Evolutionary conservation across 176 grass and related monocot species (phyloP), one percentile per base, ranked within the genome.

Genomic region (Bolboschoenus planiculmis): DNA sequence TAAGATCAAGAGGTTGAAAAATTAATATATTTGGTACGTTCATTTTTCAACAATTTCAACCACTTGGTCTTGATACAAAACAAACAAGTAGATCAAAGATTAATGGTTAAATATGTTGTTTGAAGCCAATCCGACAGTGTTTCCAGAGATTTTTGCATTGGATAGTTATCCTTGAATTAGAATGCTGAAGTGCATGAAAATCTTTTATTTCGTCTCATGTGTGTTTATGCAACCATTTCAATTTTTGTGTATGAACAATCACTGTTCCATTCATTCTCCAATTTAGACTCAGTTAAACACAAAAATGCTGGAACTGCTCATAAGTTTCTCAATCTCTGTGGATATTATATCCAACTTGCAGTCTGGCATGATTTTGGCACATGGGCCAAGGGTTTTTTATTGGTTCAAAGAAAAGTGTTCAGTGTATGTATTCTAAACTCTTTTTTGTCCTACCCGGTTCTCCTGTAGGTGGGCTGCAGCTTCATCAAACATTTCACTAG

Each of bases 391-490:
- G 10, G 6, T 8, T 13, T 71, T 18, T 23, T 71, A 10, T 42
- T 71, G 37, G 18, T 79, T 56, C 71, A 78, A 51, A 50, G 37
- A 53, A 55, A n/a, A 59, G 14, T 16, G 18, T 48, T 56, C 56
- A 44, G 10, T 24, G 4, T 44, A 43, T 72, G 29, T 43, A 40
- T 9, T 54, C 81, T 53, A 0, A 30, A 11, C 5, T 81, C 23
- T 62, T 15, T 61, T 58, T 54, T 5, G n/a, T 78, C 46, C 24
- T 5, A 61, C 81, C 65, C 35, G 9, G 78, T 30, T 68, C 31
- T 81, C 67, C 23, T 76, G 72, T 83, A 95, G 95, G 84, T 98
- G 92, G 95, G 90, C 87, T 0, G 95, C 95, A 47, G 92, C 95
- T 85, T 92, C 92, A 43, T 89, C 88, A 87, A 90, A 94, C 81